Percentiles rank a stretch among this genome's conserved stretches.
Conservation (phyloP, 73 alveolate genomes). For the Durusdinium trenchii region DNA sequence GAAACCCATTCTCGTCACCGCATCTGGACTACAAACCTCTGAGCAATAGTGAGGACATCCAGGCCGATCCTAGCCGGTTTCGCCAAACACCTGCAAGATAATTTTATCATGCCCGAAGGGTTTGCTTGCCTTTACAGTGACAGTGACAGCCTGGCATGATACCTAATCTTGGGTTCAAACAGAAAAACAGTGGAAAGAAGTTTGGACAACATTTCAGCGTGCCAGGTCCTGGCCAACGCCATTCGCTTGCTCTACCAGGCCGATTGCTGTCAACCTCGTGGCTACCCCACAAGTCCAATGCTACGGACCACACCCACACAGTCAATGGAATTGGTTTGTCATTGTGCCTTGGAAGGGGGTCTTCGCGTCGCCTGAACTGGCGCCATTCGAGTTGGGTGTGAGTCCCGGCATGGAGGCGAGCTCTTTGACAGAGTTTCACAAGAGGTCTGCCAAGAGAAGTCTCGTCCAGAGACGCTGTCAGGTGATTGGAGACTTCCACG, state of each 20-base stretch:
- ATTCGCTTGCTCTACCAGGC: conserved; percentile 87
- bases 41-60: conserved; percentile 71
- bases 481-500: conserved; percentile 73
- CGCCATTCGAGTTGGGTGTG: conserved; percentile 75
- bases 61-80: too few species aligned
- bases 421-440: neutral
- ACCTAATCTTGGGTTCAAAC: neutral
- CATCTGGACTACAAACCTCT: conserved; percentile 83
- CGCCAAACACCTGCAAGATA: too few species aligned
- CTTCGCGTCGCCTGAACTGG: conserved; percentile 64
- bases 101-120: too few species aligned
- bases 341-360: conserved; percentile 39
- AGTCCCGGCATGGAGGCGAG: conserved; percentile 83
- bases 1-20: conserved; percentile 77
- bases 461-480: neutral
- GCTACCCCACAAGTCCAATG: too few species aligned
- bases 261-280: neutral
- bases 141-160: too few species aligned
- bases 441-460: neutral
- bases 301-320: too few species aligned
- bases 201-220: neutral
- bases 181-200: neutral
- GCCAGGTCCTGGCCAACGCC: conserved; percentile 67
- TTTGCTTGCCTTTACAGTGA: too few species aligned
- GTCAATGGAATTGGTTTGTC: neutral